Base-by-base conservation (phyloP, 345 rosid species). In the Chamaenerion angustifolium region DNA sequence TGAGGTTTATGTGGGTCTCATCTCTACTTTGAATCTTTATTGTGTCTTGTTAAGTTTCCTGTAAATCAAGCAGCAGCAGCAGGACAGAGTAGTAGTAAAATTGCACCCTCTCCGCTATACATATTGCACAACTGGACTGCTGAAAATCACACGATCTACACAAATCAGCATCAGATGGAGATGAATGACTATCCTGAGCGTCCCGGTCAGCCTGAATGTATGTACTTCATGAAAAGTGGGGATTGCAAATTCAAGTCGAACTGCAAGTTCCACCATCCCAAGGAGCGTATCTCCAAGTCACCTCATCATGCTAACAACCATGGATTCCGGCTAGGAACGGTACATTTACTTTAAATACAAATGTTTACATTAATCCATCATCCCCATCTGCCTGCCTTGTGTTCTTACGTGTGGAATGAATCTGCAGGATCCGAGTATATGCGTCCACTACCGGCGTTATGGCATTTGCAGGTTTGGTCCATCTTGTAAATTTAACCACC, bases 251-350 rank as follows among this genome's bases (percentile, higher is more conserved):
- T 72, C 56, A 92, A 66, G 62, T 75, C 75, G 61, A 82, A 51
- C 56, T 92, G 96, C 95, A 87, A 73, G 65, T 92, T 62, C 72
- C 78, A 87, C 61, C 98, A 92, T 71, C 96, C 96, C 14, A 87
- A 77, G 73, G 70, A 60, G 57, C 75, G 74, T 13, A 42, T 56
- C 54, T 45, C 71, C 4, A 82, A 74, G 61, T 62, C 74, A 42
- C 61, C 78, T 49, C 72, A 86, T 19, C 8, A 31, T 31, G 8
- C 37, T 31, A 21, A 79, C 54, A 85, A 83, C 73, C 84, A 84
- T 71, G 98, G 96, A 59, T 72, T 87, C 49, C 96, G 95, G 15
- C 56, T 92, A 60, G 80, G 98, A 76, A 95, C 95, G 75, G 98
- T 92, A 74, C 37, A 31, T 31, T 31, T 31, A 31, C 37, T 21